Conservation (phyloP, 306 rosid species). For the Prunus fruticosa region DNA sequence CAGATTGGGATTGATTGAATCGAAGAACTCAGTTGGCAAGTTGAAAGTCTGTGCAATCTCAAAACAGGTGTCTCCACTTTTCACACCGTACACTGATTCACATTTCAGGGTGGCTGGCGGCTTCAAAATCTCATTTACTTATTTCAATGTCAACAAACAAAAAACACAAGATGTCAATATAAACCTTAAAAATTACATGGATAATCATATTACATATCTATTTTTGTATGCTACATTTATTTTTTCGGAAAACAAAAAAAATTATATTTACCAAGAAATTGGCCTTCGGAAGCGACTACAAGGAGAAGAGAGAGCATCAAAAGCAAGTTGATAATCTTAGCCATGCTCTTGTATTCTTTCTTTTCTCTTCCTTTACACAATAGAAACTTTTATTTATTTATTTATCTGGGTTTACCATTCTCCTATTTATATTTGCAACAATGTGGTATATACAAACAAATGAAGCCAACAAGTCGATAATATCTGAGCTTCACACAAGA, state of each 20-base stretch:
- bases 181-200: neutral
- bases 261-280: neutral
- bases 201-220: neutral
- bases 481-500: neutral
- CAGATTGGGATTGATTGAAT: constrained; percentile 37
- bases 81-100: constrained; percentile 14
- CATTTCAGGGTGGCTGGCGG: constrained; percentile 13
- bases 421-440: neutral
- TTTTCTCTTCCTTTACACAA: neutral
- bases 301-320: constrained; percentile 22
- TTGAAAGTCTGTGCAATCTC: constrained; percentile 15
- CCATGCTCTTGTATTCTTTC: constrained; percentile 7
- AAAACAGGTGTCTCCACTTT: constrained; percentile 39
- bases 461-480: neutral
- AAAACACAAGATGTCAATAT: neutral
- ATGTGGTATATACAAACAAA: neutral
- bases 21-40: neutral
- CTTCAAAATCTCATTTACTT: neutral
- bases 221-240: neutral
- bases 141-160: constrained; percentile 7
- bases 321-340: constrained; percentile 9
- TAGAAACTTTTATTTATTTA: no score
- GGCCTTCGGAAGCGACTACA: neutral
- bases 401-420: neutral
- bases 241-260: neutral